Evolutionary conservation across 2,329 filamentous ascomycete genomes (phyloP).

Genomic region (Ceratocystis cubensis): DNA sequence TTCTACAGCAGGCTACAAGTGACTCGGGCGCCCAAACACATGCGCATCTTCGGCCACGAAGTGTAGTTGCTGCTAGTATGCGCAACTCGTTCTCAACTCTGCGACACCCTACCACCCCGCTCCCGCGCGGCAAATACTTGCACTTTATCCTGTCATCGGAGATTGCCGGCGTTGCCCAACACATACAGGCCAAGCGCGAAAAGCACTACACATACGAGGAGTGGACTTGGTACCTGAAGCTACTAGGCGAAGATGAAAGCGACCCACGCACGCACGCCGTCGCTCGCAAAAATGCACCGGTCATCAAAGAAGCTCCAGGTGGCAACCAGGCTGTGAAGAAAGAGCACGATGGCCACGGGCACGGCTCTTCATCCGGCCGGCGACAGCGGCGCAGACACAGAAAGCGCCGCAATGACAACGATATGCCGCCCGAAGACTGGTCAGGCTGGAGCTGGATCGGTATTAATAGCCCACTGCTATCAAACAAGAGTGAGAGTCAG

Average conservation of each 20-base stretch:
- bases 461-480: constrained; percentile 55
- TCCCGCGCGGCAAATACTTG: constrained; percentile 39
- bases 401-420: constrained; percentile 5
- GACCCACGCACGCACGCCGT: constrained; percentile 39
- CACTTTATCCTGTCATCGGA: constrained; percentile 57
- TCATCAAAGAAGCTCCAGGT: background rate
- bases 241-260: constrained; percentile 57
- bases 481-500: constrained; percentile 53
- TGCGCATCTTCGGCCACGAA: constrained; percentile 15
- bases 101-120: constrained; percentile 13
- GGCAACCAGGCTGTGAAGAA: background rate
- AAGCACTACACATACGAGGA: constrained; percentile 68
- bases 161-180: constrained; percentile 51
- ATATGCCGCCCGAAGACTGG: constrained; percentile 12
- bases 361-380: background rate
- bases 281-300: constrained; percentile 22
- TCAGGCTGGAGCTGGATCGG: constrained; percentile 46
- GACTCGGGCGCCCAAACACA: background rate
- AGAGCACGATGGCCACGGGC: constrained; percentile 9
- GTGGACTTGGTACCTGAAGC: constrained; percentile 71
- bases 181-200: constrained; percentile 45
- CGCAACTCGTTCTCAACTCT: background rate
- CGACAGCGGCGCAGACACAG: constrained; percentile 1
- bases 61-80: background rate
- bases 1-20: constrained; percentile 1